phyloP scores from a whole-genome alignment of 2,329 filamentous ascomycete species.

The Arthrinium phaeospermum region DNA sequence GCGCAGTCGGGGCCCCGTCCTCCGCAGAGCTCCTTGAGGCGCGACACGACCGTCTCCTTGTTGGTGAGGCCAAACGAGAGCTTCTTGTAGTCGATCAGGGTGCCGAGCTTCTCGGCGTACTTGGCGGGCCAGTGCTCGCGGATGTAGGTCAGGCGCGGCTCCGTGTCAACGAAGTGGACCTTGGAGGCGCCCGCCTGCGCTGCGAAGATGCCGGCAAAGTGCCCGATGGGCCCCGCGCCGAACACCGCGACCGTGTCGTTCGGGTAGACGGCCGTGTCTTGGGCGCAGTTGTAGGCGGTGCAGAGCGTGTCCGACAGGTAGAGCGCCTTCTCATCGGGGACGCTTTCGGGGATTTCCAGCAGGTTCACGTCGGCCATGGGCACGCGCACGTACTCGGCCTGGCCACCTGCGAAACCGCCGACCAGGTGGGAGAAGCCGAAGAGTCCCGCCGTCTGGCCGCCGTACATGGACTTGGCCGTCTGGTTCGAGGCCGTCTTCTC shows the following conservation, averaged over 20 bases:
- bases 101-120: conserved; percentile 57
- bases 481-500: conserved; percentile 80
- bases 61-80: conserved; percentile 62
- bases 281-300: conserved; percentile 82
- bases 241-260: conserved; percentile 82
- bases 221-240: conserved; percentile 85
- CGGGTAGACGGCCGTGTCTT: conserved; percentile 81
- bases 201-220: conserved; percentile 81
- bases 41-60: conserved; percentile 69
- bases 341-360: conserved; percentile 75
- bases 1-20: conserved; percentile 76
- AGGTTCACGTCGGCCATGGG: conserved; percentile 83
- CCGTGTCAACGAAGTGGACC: conserved; percentile 81
- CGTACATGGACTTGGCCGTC: conserved; percentile 77
- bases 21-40: conserved; percentile 74
- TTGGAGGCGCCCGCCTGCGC: conserved; percentile 74
- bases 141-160: conserved; percentile 71
- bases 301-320: conserved; percentile 81
- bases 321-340: conserved; percentile 84
- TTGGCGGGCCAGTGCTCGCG: conserved; percentile 62
- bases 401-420: conserved; percentile 85
- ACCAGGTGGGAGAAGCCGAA: conserved; percentile 81
- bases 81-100: conserved; percentile 71
- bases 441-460: conserved; percentile 74
- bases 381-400: conserved; percentile 86